Evolutionary conservation across 2,329 filamentous ascomycete species (phyloP).

Genomic region (Aureobasidium sp.): DNA sequence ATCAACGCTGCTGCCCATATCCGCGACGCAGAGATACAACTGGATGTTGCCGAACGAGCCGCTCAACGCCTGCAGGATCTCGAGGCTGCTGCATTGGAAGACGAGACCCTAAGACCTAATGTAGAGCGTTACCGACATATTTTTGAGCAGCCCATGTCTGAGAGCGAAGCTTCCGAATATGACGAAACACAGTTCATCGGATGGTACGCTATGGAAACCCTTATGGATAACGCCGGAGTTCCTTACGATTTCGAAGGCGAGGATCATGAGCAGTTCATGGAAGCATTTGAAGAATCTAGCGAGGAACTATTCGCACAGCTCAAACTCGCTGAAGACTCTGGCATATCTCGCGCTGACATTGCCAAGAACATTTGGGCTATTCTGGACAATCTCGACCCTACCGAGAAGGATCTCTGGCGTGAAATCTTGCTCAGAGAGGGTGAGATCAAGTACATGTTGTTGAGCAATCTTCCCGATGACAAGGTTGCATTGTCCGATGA

Average conservation of each 20-base stretch:
- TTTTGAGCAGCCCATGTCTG: not conserved
- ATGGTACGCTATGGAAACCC: conserved; percentile 18
- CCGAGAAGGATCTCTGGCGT: not conserved
- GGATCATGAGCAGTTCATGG: not conserved
- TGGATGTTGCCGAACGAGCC: conserved; percentile 15
- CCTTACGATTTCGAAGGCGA: conserved; percentile 7
- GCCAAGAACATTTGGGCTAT: not conserved
- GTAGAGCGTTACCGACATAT: conserved; percentile 5
- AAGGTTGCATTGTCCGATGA: not conserved
- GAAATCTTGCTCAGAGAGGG: not conserved
- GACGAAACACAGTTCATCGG: conserved; percentile 16
- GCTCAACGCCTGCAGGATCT: conserved; percentile 9
- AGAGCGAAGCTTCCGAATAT: not conserved
- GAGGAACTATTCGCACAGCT: conserved; percentile 11
- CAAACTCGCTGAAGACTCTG: conserved; percentile 1
- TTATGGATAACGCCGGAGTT: conserved; percentile 21
- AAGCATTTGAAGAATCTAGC: not conserved
- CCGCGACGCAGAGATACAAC: conserved; percentile 23
- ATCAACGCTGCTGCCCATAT: conserved; percentile 59
- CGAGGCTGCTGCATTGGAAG: not conserved
- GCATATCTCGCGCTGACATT: not conserved
- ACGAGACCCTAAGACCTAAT: conserved; percentile 15
- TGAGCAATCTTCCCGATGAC: not conserved
- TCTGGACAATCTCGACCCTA: not conserved
- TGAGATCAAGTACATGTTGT: not conserved